Base-by-base conservation (phyloP, 2,329 filamentous ascomycete species). In the Thielaviopsis euricoi region DNA sequence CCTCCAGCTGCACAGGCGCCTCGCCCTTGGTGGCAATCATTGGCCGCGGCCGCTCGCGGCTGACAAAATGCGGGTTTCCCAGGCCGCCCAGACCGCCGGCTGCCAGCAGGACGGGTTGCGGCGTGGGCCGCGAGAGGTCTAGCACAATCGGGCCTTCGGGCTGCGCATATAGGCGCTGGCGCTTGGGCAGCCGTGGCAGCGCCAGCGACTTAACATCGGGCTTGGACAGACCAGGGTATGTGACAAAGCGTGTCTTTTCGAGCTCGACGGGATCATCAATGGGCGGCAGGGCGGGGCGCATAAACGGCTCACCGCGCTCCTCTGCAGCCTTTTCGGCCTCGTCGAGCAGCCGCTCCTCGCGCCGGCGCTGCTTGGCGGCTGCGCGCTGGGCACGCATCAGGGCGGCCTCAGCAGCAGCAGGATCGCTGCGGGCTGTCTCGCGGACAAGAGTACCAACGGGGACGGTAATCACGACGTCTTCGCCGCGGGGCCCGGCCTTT, bases 11-110 rank as follows among this genome's bases (percentile, higher is more conserved):
- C 65, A 93, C 81, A 43, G 88, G 87, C 13, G 79, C 76, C 63
- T 95, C 88, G 49, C 93, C 93, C 63, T 83, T 86, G 0, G 89
- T 95, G 6, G 91, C 93, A 68, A 90, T 95, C 65, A 91, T 85
- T 0, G 93, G 93, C 49, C 85, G 79, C 3, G 82, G 79, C 54
- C 81, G 78, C n/a, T 82, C 78, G 57, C 84, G 84, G 4, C 87
- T 86, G 33, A 87, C 81, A 66, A 97, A 98, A 69, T 96, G 89
- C 5, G 93, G 88, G 66, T 98, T 98, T 12, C 93, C 93, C 7
- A 96, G 71, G 0, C 93, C 93, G 9, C 93, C 93, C 61, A 94
- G 80, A 5, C 89, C 90, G 7, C 93, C 93, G 0, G 88, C 85
- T 1, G 89, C 87, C 12, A 98, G 80, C 23, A 98, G 75, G 63